Evolutionary conservation across 805 yeast genomes (phyloP).

Genomic region (Metschnikowia arizonensis): DNA sequence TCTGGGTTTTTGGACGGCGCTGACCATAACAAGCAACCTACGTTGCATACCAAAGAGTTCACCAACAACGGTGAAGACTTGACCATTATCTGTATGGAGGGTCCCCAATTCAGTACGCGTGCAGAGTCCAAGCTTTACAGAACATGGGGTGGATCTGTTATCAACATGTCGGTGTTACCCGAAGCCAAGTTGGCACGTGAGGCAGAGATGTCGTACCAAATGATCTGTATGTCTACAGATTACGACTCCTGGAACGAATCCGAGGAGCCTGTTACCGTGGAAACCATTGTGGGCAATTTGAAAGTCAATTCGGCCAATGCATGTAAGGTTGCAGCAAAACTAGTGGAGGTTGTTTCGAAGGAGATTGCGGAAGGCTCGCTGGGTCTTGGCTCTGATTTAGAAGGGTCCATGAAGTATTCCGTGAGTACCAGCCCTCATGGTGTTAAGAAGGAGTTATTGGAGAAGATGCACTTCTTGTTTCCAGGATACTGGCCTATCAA

Average conservation of each 20-base stretch:
- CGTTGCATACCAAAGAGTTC: slow-evolving; percentile 57
- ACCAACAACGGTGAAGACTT: slow-evolving; percentile 66
- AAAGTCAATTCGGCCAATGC: slow-evolving; percentile 87
- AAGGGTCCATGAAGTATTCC: slow-evolving; percentile 73
- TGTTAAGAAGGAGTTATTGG: slow-evolving; percentile 65
- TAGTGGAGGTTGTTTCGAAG: slow-evolving; percentile 63
- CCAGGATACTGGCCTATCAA: slow-evolving; percentile 81
- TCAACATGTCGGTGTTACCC: slow-evolving; percentile 97
- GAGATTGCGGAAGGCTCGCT: slow-evolving; percentile 51
- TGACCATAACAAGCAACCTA: slow-evolving; percentile 35
- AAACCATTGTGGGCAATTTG: slow-evolving; percentile 87
- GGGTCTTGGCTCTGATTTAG: slow-evolving; percentile 62
- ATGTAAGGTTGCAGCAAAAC: slow-evolving; percentile 62
- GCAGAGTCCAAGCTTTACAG: slow-evolving; percentile 89
- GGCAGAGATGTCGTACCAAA: slow-evolving; percentile 94
- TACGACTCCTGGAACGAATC: slow-evolving; percentile 97
- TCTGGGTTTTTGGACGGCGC: slow-evolving; percentile 52
- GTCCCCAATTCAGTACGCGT: slow-evolving; percentile 95
- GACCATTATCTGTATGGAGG: slow-evolving; percentile 95
- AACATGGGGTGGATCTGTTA: slow-evolving; percentile 89
- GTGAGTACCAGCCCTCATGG: slow-evolving; percentile 76
- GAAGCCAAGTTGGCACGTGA: slow-evolving; percentile 96
- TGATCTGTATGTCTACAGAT: slow-evolving; percentile 98
- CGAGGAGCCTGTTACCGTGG: slow-evolving; percentile 97
- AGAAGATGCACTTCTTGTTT: slow-evolving; percentile 79